A percentile compares a stretch with the other conserved stretches of the same genome.
Conservation (phyloP, 2,329 filamentous ascomycete genomes). For the Penicillium nordicum region DNA sequence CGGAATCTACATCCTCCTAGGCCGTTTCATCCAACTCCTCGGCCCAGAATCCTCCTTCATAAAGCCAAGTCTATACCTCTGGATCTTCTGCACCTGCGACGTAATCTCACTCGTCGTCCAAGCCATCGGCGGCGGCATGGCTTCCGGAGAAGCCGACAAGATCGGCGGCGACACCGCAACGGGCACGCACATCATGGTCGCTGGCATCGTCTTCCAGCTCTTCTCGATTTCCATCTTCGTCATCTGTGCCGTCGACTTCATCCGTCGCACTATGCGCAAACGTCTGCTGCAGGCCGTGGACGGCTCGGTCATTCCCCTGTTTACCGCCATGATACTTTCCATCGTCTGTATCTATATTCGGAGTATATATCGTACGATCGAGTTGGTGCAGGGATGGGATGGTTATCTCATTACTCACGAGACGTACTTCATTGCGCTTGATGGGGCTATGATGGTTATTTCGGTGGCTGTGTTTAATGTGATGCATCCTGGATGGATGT, state of each 20-base stretch:
- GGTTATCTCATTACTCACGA: constrained; percentile 53
- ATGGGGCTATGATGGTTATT: constrained; percentile 49
- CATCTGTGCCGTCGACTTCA: constrained; percentile 46
- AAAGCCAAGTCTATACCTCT: constrained; percentile 45
- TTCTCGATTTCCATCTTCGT: constrained; percentile 54
- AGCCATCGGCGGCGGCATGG: constrained; percentile 54
- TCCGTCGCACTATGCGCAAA: constrained; percentile 37
- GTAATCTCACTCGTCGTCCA: constrained; percentile 55
- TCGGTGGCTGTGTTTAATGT: constrained; percentile 47
- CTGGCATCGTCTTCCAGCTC: constrained; percentile 59
- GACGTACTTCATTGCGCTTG: constrained; percentile 49
- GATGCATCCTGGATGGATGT: constrained; percentile 44
- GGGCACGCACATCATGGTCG: constrained; percentile 51
- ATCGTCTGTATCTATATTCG: constrained; percentile 48
- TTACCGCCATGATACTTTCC: constrained; percentile 41
- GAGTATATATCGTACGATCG: constrained; percentile 51
- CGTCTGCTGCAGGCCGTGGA: constrained; percentile 24
- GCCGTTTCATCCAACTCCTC: constrained; percentile 45
- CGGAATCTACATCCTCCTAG: constrained; percentile 51
- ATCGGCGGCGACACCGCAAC: constrained; percentile 46
- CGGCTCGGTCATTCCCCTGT: constrained; percentile 31
- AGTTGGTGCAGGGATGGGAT: constrained; percentile 50
- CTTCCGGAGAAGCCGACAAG: constrained; percentile 43
- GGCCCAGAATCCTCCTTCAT: constrained; percentile 46
- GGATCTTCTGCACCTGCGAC: constrained; percentile 53